Evolutionary conservation across 2,329 filamentous ascomycete species (phyloP), one percentile per base, ranked within the genome.

Genomic region (Lanzia echinophila): DNA sequence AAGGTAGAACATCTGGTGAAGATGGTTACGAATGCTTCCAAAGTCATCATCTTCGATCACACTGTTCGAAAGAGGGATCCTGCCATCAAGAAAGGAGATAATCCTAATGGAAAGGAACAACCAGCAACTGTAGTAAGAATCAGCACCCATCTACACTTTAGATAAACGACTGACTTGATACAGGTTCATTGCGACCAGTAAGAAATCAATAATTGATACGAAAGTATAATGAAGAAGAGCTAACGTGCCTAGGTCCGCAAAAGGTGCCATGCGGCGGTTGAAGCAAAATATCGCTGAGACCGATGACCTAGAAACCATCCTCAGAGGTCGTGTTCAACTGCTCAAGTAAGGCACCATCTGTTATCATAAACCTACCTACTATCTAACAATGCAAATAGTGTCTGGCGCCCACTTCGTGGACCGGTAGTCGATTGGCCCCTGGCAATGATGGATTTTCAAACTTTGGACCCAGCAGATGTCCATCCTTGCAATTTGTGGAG

Each of bases 351-450:
- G 38, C 19, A 20, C 10, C 32, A 12, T 20, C 24, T 4, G 4
- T 10, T 24, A 31, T 20, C 20, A 6, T 12, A 8, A 44, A 44
- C n/a, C n/a, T n/a, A n/a, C n/a, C n/a, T n/a, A n/a, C n/a, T n/a
- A 12, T 24, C 11, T 24, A 28, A 44, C 6, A 20, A 44, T 6
- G 24, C 13, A 12, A 22, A 7, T 44, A 58, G 56, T 44, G 46
- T 56, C 4, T 58, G 56, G 56, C 48, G 54, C 20, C 56, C 56
- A n/a, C 45, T 58, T 12, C 22, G 15, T 11, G 53, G 47, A 6
- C 56, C 53, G 15, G 49, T 58, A 6, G 2, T 34, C 3, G 54
- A 56, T 33, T 58, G 56, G 56, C 56, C 56, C 15, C 36, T 58
- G n/a, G 54, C 54, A 24, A 44, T 47, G 20, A 48, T 53, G 44